Percentiles rank a stretch among this genome's conserved stretches.
phyloP scores from a whole-genome alignment of 73 alveolate genomes.

The Blepharisma stoltei region DNA sequence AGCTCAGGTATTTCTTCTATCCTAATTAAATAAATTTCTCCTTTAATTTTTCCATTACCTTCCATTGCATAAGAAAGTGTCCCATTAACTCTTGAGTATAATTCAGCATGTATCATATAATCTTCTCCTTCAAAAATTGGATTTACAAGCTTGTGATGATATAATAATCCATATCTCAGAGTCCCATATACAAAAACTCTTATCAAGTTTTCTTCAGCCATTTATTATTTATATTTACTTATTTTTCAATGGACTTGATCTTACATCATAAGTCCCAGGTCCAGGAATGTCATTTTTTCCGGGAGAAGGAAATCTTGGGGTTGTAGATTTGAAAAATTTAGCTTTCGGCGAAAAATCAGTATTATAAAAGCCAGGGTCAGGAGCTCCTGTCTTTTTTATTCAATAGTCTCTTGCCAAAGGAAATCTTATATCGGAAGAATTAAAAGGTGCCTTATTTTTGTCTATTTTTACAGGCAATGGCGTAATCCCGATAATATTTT shows the following conservation, averaged over 20 bases:
- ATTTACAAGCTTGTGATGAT: too few relatives aligned
- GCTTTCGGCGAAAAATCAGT: background rate
- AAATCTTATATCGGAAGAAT: background rate
- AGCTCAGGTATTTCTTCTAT: too few relatives aligned
- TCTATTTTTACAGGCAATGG: background rate
- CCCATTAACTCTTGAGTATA: too few relatives aligned
- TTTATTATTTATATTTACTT: too few relatives aligned
- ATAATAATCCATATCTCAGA: too few relatives aligned
- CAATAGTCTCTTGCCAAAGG: background rate
- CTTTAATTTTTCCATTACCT: too few relatives aligned
- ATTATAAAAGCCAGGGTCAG: conserved; percentile 25
- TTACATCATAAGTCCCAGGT: conserved; percentile 3
- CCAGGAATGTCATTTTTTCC: background rate
- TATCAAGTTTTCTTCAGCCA: too few relatives aligned
- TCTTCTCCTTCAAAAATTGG: too few relatives aligned
- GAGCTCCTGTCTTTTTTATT: conserved; percentile 10
- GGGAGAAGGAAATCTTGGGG: conserved; percentile 9
- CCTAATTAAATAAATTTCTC: too few relatives aligned
- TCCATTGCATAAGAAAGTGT: too few relatives aligned
- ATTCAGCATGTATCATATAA: too few relatives aligned
- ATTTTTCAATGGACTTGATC: conserved; percentile 1
- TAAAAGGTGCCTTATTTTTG: conserved; percentile 9
- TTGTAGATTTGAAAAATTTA: background rate
- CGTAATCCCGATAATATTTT: background rate
- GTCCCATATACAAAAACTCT: too few relatives aligned